A percentile compares a stretch with the other conserved stretches of the same genome.
These are phyloP conservation scores for Leishmania tropica DNA, from an alignment of 208 protist species.

Conservation along the genomic window DNA sequence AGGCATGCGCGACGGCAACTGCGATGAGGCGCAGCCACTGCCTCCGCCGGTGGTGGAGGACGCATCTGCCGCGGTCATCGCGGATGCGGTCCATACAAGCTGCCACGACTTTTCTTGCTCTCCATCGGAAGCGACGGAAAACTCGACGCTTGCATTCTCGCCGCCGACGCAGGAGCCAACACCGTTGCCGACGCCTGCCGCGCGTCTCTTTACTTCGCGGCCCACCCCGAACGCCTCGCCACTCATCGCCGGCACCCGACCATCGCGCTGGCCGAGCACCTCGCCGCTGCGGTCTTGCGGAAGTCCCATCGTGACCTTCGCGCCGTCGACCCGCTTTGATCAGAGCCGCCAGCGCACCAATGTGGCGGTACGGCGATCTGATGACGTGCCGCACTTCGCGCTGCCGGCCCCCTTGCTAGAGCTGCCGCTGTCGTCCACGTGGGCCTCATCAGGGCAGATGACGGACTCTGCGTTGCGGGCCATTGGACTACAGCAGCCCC, in stretches of 20 bases:
- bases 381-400: neutral
- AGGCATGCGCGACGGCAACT: neutral
- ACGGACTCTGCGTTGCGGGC: neutral
- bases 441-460: neutral
- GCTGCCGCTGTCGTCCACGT: neutral
- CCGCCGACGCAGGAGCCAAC: neutral
- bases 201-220: neutral
- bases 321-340: constrained; percentile 19
- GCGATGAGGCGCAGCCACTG: neutral
- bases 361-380: constrained; percentile 8
- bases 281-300: neutral
- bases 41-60: neutral
- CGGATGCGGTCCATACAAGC: neutral
- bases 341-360: constrained; percentile 20
- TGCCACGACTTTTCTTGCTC: neutral
- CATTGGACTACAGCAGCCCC: neutral
- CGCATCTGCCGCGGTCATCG: neutral
- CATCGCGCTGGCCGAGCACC: neutral
- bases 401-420: no score
- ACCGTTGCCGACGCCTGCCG: neutral
- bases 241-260: neutral
- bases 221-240: neutral
- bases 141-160: neutral
- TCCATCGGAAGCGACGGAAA: neutral
- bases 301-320: constrained; percentile 13